These are phyloP conservation scores for Dujonia santamariae DNA, from an alignment of 1,139 yeast species.

Conservation along the genomic window DNA sequence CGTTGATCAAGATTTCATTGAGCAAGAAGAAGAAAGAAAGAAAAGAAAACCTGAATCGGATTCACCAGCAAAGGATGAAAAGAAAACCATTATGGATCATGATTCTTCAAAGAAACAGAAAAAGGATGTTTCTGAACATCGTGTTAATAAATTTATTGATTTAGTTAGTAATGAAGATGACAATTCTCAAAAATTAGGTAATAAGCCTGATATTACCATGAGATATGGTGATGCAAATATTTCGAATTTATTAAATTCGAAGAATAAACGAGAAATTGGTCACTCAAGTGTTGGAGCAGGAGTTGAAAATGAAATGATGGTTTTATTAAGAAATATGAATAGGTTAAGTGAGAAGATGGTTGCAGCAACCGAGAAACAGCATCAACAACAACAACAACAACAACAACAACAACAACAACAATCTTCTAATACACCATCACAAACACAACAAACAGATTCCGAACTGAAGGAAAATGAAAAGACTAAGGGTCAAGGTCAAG, in stretches of 20 bases:
- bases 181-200: constrained; percentile 74
- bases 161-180: constrained; percentile 79
- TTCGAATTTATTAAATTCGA: constrained; percentile 27
- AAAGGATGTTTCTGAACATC: neutral
- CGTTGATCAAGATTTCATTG: constrained; percentile 48
- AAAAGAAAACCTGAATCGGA: constrained; percentile 11
- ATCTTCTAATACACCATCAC: neutral
- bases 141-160: constrained; percentile 65
- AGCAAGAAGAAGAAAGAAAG: constrained; percentile 33
- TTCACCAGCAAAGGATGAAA: constrained; percentile 11
- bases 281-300: constrained; percentile 5
- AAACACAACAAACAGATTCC: no score
- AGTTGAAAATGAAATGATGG: constrained; percentile 58
- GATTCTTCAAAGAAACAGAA: neutral
- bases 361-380: constrained; percentile 44
- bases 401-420: neutral
- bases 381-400: constrained; percentile 15
- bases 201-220: constrained; percentile 89
- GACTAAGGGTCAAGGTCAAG: no score
- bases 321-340: constrained; percentile 85
- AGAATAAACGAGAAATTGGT: constrained; percentile 6
- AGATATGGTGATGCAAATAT: constrained; percentile 51
- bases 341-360: constrained; percentile 81
- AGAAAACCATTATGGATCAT: constrained; percentile 13
- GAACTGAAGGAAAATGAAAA: no score